Evolutionary conservation across 805 yeast species (phyloP).

Genomic region (Clavispora vitiphila): DNA sequence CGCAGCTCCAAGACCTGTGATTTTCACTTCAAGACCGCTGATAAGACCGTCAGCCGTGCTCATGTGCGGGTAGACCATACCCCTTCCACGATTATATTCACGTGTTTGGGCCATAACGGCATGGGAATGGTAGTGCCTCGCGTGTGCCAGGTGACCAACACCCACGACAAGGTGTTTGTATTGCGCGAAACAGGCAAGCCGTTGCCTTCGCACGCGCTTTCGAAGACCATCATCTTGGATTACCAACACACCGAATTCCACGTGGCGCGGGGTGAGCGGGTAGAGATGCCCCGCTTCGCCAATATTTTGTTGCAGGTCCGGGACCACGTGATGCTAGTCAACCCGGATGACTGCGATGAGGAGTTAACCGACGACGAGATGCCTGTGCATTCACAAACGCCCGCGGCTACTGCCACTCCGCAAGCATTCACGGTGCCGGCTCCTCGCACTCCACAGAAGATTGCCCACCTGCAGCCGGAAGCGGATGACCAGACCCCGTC

Average conservation of each 20-base stretch:
- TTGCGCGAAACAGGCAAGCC: slow-evolving; percentile 21
- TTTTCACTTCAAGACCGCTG: slow-evolving; percentile 38
- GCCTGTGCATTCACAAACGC: neutral
- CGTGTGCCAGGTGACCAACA: slow-evolving; percentile 28
- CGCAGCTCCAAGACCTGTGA: slow-evolving; percentile 63
- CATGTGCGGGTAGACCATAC: slow-evolving; percentile 54
- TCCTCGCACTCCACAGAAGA: slow-evolving; percentile 6
- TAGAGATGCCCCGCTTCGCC: slow-evolving; percentile 57
- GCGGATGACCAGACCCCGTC: slow-evolving; percentile 1
- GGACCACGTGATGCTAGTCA: slow-evolving; percentile 53
- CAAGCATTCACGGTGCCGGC: neutral
- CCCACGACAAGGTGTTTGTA: slow-evolving; percentile 14
- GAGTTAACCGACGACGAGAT: slow-evolving; percentile 43
- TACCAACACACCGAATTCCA: slow-evolving; percentile 46
- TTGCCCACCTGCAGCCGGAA: neutral
- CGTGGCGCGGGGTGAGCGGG: slow-evolving; percentile 57
- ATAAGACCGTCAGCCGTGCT: slow-evolving; percentile 60
- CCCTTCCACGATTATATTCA: slow-evolving; percentile 43
- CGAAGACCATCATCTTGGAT: slow-evolving; percentile 39
- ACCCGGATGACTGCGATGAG: slow-evolving; percentile 42
- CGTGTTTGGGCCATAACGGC: slow-evolving; percentile 84
- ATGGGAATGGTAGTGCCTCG: slow-evolving; percentile 60
- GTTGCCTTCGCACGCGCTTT: slow-evolving; percentile 14
- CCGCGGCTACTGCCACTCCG: neutral
- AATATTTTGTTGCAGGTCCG: slow-evolving; percentile 67